phyloP scores from a whole-genome alignment of 306 rosid genomes.

The Sindora glabra region DNA sequence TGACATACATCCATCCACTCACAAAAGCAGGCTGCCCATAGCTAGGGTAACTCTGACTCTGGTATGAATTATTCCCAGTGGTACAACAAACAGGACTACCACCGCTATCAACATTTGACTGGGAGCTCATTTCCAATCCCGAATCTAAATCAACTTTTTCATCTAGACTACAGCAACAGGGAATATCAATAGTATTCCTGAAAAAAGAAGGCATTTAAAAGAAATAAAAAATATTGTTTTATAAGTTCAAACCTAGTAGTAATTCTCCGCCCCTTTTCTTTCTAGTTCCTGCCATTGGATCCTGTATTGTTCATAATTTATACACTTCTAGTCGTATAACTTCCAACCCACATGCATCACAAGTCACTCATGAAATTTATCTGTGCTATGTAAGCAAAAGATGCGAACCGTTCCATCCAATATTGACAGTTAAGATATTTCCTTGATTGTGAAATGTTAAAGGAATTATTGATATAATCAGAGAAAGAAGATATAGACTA shows the following conservation, averaged over 20 bases:
- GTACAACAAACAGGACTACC: constrained; percentile 33
- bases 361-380: no score
- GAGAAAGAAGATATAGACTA: background rate
- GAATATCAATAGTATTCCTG: constrained; percentile 21
- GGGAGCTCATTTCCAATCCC: constrained; percentile 58
- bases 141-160: constrained; percentile 29
- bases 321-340: no score
- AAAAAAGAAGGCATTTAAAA: constrained; percentile 14
- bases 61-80: constrained; percentile 29
- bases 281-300: background rate
- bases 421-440: no score
- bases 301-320: background rate
- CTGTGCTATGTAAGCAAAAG: no score
- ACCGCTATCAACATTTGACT: constrained; percentile 38
- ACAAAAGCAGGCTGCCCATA: constrained; percentile 44
- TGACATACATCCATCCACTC: constrained; percentile 96
- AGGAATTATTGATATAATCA: background rate
- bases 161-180: constrained; percentile 33
- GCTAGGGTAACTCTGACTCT: constrained; percentile 36
- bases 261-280: background rate
- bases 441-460: background rate
- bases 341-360: no score
- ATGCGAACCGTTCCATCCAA: no score
- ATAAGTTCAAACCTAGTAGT: background rate
- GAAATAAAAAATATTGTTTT: background rate